Base-by-base conservation (phyloP, 306 rosid genomes). In the Alnus rubra region DNA sequence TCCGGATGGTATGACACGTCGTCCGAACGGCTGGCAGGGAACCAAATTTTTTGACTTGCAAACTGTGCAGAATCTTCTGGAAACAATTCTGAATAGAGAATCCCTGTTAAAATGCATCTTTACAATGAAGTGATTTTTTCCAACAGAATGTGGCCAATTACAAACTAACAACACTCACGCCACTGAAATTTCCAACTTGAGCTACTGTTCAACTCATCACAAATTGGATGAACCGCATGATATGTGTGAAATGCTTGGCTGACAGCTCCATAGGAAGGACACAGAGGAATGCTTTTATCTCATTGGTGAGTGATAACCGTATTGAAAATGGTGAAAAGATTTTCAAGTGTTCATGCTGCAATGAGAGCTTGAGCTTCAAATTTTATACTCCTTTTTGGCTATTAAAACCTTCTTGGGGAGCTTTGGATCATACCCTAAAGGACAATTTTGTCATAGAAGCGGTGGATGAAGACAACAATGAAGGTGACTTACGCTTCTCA, bases 201-300 rank as follows among this genome's bases (percentile, higher is more conserved):
- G 90, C 51, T 89, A 82, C 82, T 89, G 96, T 76, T 82, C 87
- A n/a, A 80, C 82, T 74, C 97, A 92, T 79, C 79, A 74, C 5
- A 92, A 77, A 14, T 72, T 92, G n/a, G 88, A 88, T 3, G 87
- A 83, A 44, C 49, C 81, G 12, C 76, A 82, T 0, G 77, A 49
- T 50, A 88, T 92, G 97, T 90, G 97, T 69, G 86, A 81, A 85
- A 73, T 90, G 96, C 80, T 88, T 89, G 76, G 84, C 52, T 86
- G 83, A 75, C 3, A 71, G 70, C 75, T 82, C 82, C 31, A 50
- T 84, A 58, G 84, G 87, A 80, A 76, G 79, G 74, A 74, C 82
- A 35, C 87, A 74, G 59, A 80, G 82, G 49, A 65, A 84, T 80
- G 83, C 83, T 75, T 87, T 87, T 48, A 23, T 87, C 71, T 80